These are phyloP conservation scores for Catunica adiposa DNA, from an alignment of 2,329 filamentous ascomycete species.

Conservation along the genomic window DNA sequence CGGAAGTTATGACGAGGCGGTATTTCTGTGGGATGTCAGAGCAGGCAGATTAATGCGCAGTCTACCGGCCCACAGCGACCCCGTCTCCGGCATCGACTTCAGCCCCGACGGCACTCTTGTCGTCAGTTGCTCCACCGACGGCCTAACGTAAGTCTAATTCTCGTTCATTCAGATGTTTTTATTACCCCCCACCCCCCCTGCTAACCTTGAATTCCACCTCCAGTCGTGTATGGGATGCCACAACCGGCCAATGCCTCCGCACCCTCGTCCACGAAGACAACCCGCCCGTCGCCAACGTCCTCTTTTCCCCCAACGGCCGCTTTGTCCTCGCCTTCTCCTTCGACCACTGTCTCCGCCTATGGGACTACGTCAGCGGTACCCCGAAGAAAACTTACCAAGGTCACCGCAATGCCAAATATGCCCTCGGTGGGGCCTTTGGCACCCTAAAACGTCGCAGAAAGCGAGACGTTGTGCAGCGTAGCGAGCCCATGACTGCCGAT, in stretches of 20 bases:
- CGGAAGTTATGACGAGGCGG: conserved; percentile 91
- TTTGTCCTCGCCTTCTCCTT: conserved; percentile 85
- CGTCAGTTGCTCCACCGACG: conserved; percentile 80
- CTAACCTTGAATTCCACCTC: conserved; percentile 3
- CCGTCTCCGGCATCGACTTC: conserved; percentile 86
- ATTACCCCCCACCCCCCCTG: background rate
- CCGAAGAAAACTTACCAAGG: conserved; percentile 97
- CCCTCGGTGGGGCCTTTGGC: conserved; percentile 72
- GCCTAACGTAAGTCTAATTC: conserved; percentile 48
- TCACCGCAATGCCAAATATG: conserved; percentile 69
- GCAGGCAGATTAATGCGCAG: conserved; percentile 77
- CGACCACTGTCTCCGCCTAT: conserved; percentile 76
- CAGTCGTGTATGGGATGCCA: conserved; percentile 85
- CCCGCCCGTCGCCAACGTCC: conserved; percentile 33
- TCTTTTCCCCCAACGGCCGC: conserved; percentile 86
- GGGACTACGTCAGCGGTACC: conserved; percentile 83
- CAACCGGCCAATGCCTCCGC: conserved; percentile 83
- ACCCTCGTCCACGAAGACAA: conserved; percentile 92
- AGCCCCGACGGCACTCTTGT: conserved; percentile 83
- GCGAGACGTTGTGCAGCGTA: conserved; percentile 13
- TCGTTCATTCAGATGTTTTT: background rate
- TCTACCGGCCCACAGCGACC: conserved; percentile 85
- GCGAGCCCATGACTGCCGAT: background rate
- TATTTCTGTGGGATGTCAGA: conserved; percentile 91
- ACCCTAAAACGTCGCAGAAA: conserved; percentile 20